Evolutionary conservation across 2,329 filamentous ascomycete species (phyloP), one percentile per base, ranked within the genome.

Genomic region (Fusarium nelsonii): DNA sequence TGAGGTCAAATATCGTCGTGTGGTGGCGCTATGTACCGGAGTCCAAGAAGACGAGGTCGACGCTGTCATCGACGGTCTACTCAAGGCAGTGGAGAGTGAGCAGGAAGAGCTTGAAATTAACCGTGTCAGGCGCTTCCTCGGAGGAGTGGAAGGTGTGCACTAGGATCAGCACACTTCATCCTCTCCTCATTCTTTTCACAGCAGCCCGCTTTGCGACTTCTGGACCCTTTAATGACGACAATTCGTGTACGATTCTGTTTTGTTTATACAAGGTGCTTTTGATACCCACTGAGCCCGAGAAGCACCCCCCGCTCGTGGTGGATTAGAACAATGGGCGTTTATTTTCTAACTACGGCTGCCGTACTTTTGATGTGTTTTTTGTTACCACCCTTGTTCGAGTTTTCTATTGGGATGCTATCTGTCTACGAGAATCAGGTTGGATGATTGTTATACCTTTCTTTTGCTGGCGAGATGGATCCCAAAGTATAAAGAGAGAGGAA

Each of bases 51-150:
- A 86, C 10, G 88, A 93, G 60, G 92, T 98, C 15, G 96, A 98
- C 72, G 87, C 88, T 59, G 87, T 94, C 52, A 84, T 97, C 1
- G 92, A 93, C 53, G 89, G 90, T 4, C 83, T 99, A 43, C 88
- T 97, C 46, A 89, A 92, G 66, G 96, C 96, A 3, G 91, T 98
- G 4, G 95, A 97, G 80, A 97, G 94, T 74, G 94, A 97, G 77
- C 87, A 85, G 56, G 87, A 88, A 9, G 91, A 92, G 73, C 83
- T 93, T 1, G 93, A 97, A 75, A 88, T 95, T 10, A 88, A 87
- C 1, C 83, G 93, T 10, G 91, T 97, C 14, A 85, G 91, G 71
- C 88, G 94, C 53, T 97, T 97, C 76, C 81, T 97, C 58, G 87
- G 91, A 32, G 91, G 92, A 58, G 92, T 97, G 4, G 92, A 94